Evolutionary conservation across 306 rosid genomes (phyloP), one percentile per base, ranked within the genome.

Genomic region (Quercus gilva): DNA sequence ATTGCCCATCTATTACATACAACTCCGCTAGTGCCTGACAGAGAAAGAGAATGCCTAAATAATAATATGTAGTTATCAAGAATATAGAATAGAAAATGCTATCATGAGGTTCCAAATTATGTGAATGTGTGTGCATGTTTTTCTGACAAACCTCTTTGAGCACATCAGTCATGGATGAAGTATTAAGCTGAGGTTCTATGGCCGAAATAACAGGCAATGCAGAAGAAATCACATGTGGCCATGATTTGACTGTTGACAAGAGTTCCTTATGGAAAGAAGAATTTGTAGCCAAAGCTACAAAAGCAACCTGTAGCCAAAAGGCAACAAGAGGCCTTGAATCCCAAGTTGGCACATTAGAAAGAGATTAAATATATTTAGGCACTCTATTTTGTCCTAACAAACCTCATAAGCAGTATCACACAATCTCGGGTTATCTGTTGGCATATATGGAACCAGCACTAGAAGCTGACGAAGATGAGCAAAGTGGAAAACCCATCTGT

Each of bases 391-490:
- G 49, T 74, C 82, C 85, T 69, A 77, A 82, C 92, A 59, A 75
- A 92, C 99, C 98, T 95, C 99, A 76, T 95, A 95, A 78, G 94
- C 98, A 87, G 98, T 95, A 79, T 91, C 98, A 58, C 96, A 90
- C 74, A 95, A 86, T 90, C 89, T 86, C 52, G 92, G 98, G 91
- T 84, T 90, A 63, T 89, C 93, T 11, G 91, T 91, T 67, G 99
- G 99, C 81, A 95, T 91, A 81, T 88, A 91, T 71, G 94, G 97
- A 76, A 91, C 99, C 77, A 95, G 85, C 74, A 95, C 93, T 31
- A 98, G 98, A 83, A 95, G 99, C 84, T 93, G 99, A 67, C 98
- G 97, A 70, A 91, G 91, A 80, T 95, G 99, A 77, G 99, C 99
- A 82, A 95, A 95, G 91, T 95, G 99, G 80, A 95, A 95, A 79